Evolutionary conservation across 169 alveolate genomes (phyloP).

Genomic region (Cystoisospora suis): DNA sequence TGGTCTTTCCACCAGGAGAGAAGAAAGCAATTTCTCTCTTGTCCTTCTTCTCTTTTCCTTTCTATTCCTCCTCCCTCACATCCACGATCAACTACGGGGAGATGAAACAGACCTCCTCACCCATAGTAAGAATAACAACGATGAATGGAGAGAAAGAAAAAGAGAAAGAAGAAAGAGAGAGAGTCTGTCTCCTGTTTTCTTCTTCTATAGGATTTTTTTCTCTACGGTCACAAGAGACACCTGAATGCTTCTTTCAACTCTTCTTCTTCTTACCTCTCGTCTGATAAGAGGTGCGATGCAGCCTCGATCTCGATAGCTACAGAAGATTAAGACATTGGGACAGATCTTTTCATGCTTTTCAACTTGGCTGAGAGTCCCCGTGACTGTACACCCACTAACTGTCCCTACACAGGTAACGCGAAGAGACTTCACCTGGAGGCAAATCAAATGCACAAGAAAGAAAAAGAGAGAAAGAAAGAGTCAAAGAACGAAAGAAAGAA

Average conservation of each 20-base stretch:
- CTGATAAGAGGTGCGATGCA: constrained; percentile 59
- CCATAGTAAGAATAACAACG: no score
- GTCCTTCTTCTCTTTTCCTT: no score
- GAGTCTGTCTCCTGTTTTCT: not conserved
- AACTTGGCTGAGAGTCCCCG: constrained; percentile 45
- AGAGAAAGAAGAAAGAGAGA: no score
- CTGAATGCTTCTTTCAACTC: not conserved
- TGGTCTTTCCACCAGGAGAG: no score
- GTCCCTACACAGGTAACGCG: constrained; percentile 57
- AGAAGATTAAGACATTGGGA: constrained; percentile 51
- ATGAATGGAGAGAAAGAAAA: no score
- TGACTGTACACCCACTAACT: constrained; percentile 51
- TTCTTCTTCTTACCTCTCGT: constrained; percentile 25
- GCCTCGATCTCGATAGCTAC: constrained; percentile 53
- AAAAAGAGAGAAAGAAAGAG: not conserved
- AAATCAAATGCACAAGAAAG: not conserved
- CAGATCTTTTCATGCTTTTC: constrained; percentile 52
- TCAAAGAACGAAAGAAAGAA: not conserved
- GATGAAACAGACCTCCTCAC: no score
- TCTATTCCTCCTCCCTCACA: no score
- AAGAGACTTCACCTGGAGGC: constrained; percentile 41
- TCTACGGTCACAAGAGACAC: not conserved
- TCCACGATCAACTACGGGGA: no score
- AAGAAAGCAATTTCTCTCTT: no score
- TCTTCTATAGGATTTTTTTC: not conserved